Conservation (phyloP, 495 filamentous ascomycete genomes). For the Aspergillus bertholletiae region DNA sequence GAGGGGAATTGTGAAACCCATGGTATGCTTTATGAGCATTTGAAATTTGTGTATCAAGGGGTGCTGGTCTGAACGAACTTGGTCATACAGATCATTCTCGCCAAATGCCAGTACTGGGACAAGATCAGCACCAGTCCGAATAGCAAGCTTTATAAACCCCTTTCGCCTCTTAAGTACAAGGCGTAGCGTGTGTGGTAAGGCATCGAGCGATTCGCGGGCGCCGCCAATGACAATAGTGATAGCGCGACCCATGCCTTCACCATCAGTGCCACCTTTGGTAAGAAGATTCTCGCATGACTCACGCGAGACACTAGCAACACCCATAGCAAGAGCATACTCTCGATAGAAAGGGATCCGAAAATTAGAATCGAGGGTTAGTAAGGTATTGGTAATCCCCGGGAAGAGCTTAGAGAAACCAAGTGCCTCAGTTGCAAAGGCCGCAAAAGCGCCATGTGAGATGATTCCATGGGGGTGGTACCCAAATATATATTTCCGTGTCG, state of each 20-base stretch:
- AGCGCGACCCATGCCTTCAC: slow-evolving; percentile 89
- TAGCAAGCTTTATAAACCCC: slow-evolving; percentile 89
- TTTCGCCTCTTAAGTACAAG: slow-evolving; percentile 80
- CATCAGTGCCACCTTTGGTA: slow-evolving; percentile 68
- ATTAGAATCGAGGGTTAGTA: slow-evolving; percentile 87
- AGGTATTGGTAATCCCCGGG: slow-evolving; percentile 89
- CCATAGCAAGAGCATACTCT: slow-evolving; percentile 84
- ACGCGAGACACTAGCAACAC: slow-evolving; percentile 82
- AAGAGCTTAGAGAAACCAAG: slow-evolving; percentile 86
- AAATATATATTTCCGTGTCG: slow-evolving; percentile 93
- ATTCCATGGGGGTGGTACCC: slow-evolving; percentile 98
- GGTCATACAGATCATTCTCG: slow-evolving; percentile 94
- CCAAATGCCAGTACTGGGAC: slow-evolving; percentile 91
- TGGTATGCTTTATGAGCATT: slow-evolving; percentile 70
- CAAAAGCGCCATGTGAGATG: slow-evolving; percentile 92
- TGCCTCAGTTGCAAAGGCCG: slow-evolving; percentile 86
- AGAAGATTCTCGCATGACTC: slow-evolving; percentile 88
- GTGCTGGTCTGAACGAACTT: slow-evolving; percentile 66
- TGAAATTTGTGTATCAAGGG: slow-evolving; percentile 73
- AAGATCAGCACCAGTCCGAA: slow-evolving; percentile 83
- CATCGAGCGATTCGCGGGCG: slow-evolving; percentile 85
- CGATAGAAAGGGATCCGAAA: slow-evolving; percentile 92
- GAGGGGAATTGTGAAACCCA: slow-evolving; percentile 92
- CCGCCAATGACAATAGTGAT: slow-evolving; percentile 96
- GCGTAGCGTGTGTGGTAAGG: slow-evolving; percentile 67